These are phyloP conservation scores for Tolypocladium amazonense DNA, from an alignment of 2,329 filamentous ascomycete genomes.

Conservation along the genomic window DNA sequence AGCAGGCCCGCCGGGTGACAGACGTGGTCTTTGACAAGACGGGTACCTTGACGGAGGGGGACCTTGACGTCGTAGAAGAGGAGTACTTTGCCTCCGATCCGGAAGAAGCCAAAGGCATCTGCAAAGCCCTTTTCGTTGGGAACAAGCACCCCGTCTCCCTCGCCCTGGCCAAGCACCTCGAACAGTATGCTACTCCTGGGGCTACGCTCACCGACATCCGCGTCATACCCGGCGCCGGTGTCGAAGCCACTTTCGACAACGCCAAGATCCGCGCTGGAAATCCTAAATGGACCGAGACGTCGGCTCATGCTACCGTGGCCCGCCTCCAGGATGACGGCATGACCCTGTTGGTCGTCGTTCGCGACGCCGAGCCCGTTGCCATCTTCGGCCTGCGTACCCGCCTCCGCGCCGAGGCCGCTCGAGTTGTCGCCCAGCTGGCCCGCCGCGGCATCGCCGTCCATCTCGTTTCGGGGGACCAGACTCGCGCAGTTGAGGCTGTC, in stretches of 20 bases:
- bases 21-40: slow-evolving; percentile 57
- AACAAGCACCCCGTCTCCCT: slow-evolving; percentile 40
- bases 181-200: slow-evolving; percentile 3
- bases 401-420: slow-evolving; percentile 25
- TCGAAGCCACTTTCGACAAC: slow-evolving; percentile 24
- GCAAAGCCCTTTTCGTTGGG: slow-evolving; percentile 20
- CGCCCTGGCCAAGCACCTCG: slow-evolving; percentile 31
- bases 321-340: slow-evolving; percentile 10
- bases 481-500: slow-evolving; percentile 33
- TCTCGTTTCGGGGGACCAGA: slow-evolving; percentile 47
- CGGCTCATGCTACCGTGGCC: slow-evolving; percentile 8
- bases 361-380: slow-evolving; percentile 21
- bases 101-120: slow-evolving; percentile 12
- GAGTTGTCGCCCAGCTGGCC: slow-evolving; percentile 33
- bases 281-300: slow-evolving; percentile 28
- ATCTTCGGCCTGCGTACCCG: slow-evolving; percentile 36
- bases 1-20: slow-evolving; percentile 38
- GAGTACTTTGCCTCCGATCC: slow-evolving; percentile 10
- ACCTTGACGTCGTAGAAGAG: slow-evolving; percentile 17
- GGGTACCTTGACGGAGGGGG: slow-evolving; percentile 46
- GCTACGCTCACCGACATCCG: slow-evolving; percentile 15
- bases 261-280: slow-evolving; percentile 30
- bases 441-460: slow-evolving; percentile 36
- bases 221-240: slow-evolving; percentile 26
- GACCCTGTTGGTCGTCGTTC: slow-evolving; percentile 17